Evolutionary conservation across 108 stramenopile genomes (phyloP).

Genomic region (Fragilariopsis cylindrus): DNA sequence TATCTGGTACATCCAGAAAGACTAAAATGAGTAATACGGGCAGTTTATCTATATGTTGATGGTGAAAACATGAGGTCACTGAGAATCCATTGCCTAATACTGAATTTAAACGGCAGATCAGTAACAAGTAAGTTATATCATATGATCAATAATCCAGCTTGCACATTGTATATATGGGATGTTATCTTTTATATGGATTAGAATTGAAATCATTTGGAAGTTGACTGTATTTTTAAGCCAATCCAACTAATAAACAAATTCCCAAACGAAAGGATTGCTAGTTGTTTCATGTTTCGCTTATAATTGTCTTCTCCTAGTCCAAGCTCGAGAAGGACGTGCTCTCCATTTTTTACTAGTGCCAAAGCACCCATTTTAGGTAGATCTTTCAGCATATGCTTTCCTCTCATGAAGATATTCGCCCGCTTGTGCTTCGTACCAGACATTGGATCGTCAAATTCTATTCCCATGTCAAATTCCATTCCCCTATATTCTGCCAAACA

Average conservation of each 20-base stretch:
- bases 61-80: too few species aligned
- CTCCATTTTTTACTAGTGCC: constrained; percentile 80
- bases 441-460: constrained; percentile 53
- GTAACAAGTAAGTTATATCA: not conserved
- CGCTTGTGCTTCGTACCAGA: constrained; percentile 21
- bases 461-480: constrained; percentile 62
- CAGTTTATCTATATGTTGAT: too few species aligned
- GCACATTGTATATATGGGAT: not conserved
- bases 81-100: too few species aligned
- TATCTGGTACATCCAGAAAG: too few species aligned
- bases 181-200: not conserved
- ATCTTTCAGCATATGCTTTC: constrained; percentile 50
- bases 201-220: not conserved
- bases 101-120: too few species aligned
- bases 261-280: constrained; percentile 46
- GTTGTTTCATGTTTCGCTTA: constrained; percentile 46
- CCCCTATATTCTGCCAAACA: constrained; percentile 73
- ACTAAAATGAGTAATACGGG: too few species aligned
- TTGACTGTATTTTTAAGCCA: constrained; percentile 37
- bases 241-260: constrained; percentile 61
- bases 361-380: constrained; percentile 80
- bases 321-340: constrained; percentile 74
- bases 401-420: constrained; percentile 11
- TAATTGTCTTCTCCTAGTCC: constrained; percentile 62
- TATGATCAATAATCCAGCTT: not conserved